Conservation (phyloP, 106 monocot genomes). For the Dendrobium huoshanense region DNA sequence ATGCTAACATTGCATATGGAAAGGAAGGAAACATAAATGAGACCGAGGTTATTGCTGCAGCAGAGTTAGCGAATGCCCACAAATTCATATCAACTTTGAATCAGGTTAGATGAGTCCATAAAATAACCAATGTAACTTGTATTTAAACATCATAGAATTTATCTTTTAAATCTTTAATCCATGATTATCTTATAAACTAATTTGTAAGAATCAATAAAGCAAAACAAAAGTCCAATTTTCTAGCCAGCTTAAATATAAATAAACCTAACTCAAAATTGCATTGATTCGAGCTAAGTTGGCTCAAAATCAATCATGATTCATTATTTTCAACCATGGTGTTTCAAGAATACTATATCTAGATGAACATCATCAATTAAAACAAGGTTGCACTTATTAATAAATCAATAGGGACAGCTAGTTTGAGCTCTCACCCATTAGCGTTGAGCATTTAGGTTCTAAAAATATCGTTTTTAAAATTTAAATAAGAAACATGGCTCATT, state of each 20-base stretch:
- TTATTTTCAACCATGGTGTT: too few species aligned
- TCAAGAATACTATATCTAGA: too few species aligned
- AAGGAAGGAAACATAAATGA: constrained; percentile 10
- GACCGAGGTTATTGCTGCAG: constrained; percentile 12
- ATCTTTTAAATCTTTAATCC: neutral
- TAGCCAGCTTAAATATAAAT: neutral
- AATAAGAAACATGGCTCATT: too few species aligned
- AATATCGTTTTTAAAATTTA: too few species aligned
- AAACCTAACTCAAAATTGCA: neutral
- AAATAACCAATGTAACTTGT: neutral
- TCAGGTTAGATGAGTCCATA: constrained; percentile 4
- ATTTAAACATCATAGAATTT: neutral
- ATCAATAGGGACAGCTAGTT: too few species aligned
- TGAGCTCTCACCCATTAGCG: too few species aligned
- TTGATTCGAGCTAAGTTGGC: too few species aligned
- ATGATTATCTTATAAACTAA: neutral
- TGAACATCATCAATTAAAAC: too few species aligned
- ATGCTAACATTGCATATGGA: constrained; percentile 21
- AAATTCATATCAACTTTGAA: constrained; percentile 11
- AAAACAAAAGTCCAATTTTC: neutral
- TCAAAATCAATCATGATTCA: too few species aligned
- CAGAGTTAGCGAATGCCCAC: constrained; percentile 16
- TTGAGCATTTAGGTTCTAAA: too few species aligned
- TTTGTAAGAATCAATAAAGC: neutral
- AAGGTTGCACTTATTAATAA: too few species aligned